phyloP scores from a whole-genome alignment of 495 filamentous ascomycete genomes.

The Neurospora sp. region DNA sequence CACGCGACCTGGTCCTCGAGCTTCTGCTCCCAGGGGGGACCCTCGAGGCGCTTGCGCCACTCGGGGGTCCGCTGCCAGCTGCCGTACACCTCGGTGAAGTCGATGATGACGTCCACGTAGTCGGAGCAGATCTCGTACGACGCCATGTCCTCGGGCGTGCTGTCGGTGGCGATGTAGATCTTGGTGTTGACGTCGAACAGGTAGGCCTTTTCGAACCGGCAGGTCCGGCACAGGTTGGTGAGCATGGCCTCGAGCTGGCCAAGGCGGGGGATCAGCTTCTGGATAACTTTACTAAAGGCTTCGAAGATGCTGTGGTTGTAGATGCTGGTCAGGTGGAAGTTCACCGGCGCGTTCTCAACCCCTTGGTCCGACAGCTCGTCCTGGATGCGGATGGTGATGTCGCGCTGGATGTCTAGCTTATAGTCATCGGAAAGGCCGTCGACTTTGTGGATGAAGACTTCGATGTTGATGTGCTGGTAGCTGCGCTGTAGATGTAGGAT shows the following conservation, averaged over 20 bases:
- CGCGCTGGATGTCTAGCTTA: conserved; percentile 83
- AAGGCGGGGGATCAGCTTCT: conserved; percentile 89
- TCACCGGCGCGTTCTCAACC: conserved; percentile 82
- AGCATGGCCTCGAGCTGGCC: conserved; percentile 85
- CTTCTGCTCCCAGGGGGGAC: conserved; percentile 50
- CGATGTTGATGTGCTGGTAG: conserved; percentile 87
- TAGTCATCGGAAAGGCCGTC: conserved; percentile 93
- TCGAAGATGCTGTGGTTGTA: conserved; percentile 98
- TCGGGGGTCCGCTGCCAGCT: conserved; percentile 48
- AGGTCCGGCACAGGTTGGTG: conserved; percentile 78
- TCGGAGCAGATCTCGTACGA: conserved; percentile 97
- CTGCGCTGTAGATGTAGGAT: conserved; percentile 77
- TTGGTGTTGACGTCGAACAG: conserved; percentile 94
- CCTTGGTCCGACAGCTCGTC: conserved; percentile 90
- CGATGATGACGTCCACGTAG: conserved; percentile 95
- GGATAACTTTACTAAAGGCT: conserved; percentile 94
- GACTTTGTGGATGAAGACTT: conserved; percentile 97
- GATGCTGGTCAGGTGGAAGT: conserved; percentile 90
- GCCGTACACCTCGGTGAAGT: conserved; percentile 89
- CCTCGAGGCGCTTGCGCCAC: conserved; percentile 46
- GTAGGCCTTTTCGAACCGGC: conserved; percentile 93
- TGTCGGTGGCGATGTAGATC: conserved; percentile 96
- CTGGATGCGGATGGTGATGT: conserved; percentile 92
- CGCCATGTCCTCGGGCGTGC: conserved; percentile 79
- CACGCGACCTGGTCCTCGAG: conserved; percentile 54